Evolutionary conservation across 1,139 yeast genomes (phyloP), one percentile per base, ranked within the genome.

Genomic region (Yamadazyma mexicana): DNA sequence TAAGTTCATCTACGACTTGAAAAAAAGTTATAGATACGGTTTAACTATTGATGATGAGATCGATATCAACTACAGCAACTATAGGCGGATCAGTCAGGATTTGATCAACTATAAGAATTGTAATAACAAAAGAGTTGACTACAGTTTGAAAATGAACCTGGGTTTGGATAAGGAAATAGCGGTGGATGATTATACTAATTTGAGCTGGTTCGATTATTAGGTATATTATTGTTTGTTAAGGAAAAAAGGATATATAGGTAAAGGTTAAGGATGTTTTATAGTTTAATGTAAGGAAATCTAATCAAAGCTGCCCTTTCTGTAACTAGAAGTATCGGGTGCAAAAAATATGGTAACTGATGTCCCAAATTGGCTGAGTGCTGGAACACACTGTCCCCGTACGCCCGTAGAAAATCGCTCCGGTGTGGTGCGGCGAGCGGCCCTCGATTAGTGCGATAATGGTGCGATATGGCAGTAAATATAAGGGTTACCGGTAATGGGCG

Each of bases 21-120:
- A 59, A 33, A 48, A 49, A 24, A 54, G 56, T 41, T 63, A 66
- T 64, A 50, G 50, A 15, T 31, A 33, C 11, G 53, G 53, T 4
- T 62, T 70, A 33, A 64, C 68, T 5, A 54, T 66, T 17, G 73
- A 69, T 44, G 74, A 69, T 11, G 37, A 32, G 23, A 27, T 16
- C 17, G 39, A 37, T 17, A 25, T n/a, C 18, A 31, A 14, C 23
- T 26, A 37, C 22, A 17, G 16, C 9, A 30, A 16, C 23, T 35
- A 35, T 24, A 20, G 31, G 14, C 5, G 16, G 17, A 27, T 27
- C 16, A 27, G 12, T 11, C 12, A 12, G 17, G 37, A 34, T 9
- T 27, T 34, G 14, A 18, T 34, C n/a, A 27, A 17, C 7, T 27
- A 35, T 17, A 30, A 30, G 15, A 15, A 18, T 7, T 36, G 34